Conservation (phyloP, 2,329 filamentous ascomycete species). For the Pseudocercospora crystallina region DNA sequence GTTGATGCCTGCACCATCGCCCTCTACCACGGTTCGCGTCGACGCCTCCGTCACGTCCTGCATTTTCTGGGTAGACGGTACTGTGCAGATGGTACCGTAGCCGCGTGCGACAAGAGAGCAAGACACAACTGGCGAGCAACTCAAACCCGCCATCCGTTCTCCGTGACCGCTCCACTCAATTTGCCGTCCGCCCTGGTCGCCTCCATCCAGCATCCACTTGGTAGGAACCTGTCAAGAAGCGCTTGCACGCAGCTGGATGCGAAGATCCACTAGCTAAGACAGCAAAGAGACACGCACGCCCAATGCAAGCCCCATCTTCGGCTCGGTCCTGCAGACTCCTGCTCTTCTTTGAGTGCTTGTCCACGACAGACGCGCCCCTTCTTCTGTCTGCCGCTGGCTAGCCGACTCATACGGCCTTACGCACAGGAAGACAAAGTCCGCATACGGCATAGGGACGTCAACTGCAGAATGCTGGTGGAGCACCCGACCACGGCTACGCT, state of each 20-base stretch:
- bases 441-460: too few species aligned
- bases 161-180: background rate
- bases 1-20: too few species aligned
- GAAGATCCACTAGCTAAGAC: slow-evolving; percentile 2
- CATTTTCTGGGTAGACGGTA: too few species aligned
- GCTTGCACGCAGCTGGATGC: slow-evolving; percentile 13
- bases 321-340: too few species aligned
- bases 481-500: slow-evolving; percentile 16
- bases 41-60: too few species aligned
- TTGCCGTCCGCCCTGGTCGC: background rate
- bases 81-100: background rate
- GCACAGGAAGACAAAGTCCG: too few species aligned
- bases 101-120: background rate
- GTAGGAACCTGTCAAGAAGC: slow-evolving; percentile 22
- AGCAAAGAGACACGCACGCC: background rate
- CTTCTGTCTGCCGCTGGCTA: too few species aligned
- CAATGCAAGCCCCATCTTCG: too few species aligned
- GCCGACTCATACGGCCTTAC: too few species aligned
- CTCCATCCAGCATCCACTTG: slow-evolving; percentile 5
- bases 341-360: too few species aligned
- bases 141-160: slow-evolving; percentile 4
- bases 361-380: too few species aligned
- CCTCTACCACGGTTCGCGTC: too few species aligned
- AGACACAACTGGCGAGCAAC: background rate
- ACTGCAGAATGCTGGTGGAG: background rate